These are phyloP conservation scores for Penicillium alfredii DNA, from an alignment of 495 filamentous ascomycete genomes.

Conservation along the genomic window DNA sequence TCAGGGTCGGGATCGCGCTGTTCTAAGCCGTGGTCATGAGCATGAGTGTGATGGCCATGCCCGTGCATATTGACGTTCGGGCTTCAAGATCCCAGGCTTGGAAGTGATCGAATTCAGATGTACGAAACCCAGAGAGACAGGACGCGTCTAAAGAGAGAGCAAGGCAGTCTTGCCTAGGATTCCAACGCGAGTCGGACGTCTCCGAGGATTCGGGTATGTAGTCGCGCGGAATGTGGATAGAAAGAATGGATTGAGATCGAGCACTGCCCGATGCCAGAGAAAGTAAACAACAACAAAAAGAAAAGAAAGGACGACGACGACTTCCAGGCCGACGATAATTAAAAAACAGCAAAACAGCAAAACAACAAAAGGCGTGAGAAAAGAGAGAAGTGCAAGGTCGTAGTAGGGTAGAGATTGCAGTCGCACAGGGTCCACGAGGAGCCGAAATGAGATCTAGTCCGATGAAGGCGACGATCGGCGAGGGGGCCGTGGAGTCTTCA, in stretches of 20 bases:
- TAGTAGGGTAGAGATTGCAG: no score
- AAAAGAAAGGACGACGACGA: conserved; percentile 29
- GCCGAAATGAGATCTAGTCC: conserved; percentile 6
- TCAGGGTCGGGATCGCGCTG: no score
- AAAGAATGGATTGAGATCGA: conserved; percentile 30
- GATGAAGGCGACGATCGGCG: no score
- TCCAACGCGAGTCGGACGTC: conserved; percentile 17
- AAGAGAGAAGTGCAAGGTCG: conserved; percentile 5
- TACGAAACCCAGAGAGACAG: no score
- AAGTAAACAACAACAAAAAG: conserved; percentile 12
- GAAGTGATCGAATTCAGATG: no score
- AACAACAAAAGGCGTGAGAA: background rate
- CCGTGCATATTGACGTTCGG: conserved; percentile 18
- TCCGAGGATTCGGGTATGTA: conserved; percentile 10
- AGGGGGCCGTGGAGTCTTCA: no score
- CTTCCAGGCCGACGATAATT: conserved; percentile 21
- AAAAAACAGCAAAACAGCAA: conserved; percentile 3
- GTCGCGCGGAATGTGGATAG: conserved; percentile 24
- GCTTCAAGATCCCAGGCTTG: conserved; percentile 1
- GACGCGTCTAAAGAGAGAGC: conserved; percentile 11
- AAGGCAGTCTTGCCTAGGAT: conserved; percentile 13
- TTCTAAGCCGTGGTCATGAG: no score
- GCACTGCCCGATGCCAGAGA: conserved; percentile 21
- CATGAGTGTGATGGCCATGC: conserved; percentile 22
- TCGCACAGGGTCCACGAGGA: conserved; percentile 9